Base-by-base conservation (phyloP, 2,329 filamentous ascomycete genomes). In the Fusarium vanettenii region DNA sequence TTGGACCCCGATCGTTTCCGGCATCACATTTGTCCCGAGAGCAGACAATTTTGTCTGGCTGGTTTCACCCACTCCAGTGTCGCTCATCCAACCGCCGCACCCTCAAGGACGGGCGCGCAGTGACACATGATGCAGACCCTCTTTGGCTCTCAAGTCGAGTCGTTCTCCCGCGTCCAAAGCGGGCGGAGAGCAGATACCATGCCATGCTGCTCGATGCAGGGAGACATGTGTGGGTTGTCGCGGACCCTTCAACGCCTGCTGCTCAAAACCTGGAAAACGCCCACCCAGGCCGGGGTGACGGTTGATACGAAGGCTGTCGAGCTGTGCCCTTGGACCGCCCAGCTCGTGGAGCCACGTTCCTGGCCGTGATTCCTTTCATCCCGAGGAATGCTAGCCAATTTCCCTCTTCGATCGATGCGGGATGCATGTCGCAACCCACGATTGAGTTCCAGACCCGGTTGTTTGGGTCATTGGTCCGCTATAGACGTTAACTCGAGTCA, bases 301-400 rank as follows among this genome's bases (percentile, higher is more conserved):
- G 66, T 41, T 22, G 64, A 59, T 55, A 20, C 48, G 41, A 66
- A 69, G 48, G 56, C 29, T 41, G 59, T 64, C 57, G 10, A 55
- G 27, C 50, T 31, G 35, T 59, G 20, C 35, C 60, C 25, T 45
- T 48, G 43, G 35, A 35, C 18, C 13, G 18, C 22, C 60, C 43
- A 41, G 43, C 50, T 56, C 45, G 33, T 64, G 60, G 66, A 66
- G 52, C 67, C 74, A 70, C 64, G 69, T 74, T 76, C 70, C 70
- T 78, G 70, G 63, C 43, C 64, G 56, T 29, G 39, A 69, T 65
- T 71, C 68, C 65, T 69, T 66, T 67, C 65, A 69, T 59, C 45
- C 64, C 52, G 60, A 70, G 76, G 77, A 79, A 79, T 79, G 77
- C 62, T 69, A 39, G 39, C 41, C 60, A 79, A 76, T 79, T 75